Evolutionary conservation across 2,329 filamentous ascomycete genomes (phyloP).

Genomic region (Rutstroemia sp.): DNA sequence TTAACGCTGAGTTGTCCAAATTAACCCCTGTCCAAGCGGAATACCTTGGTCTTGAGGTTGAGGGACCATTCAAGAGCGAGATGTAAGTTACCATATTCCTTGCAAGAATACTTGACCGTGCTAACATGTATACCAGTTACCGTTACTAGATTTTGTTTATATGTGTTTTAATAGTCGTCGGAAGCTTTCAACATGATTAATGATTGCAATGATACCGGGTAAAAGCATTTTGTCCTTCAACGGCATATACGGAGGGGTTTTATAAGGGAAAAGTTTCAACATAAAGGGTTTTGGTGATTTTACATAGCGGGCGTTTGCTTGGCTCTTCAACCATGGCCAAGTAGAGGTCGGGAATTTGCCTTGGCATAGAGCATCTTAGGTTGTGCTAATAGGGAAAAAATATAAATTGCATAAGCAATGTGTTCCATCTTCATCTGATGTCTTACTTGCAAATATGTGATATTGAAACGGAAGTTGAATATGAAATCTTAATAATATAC

Average conservation of each 20-base stretch:
- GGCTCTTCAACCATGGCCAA: constrained; percentile 34
- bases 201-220: constrained; percentile 49
- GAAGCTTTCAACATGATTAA: constrained; percentile 37
- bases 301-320: constrained; percentile 32
- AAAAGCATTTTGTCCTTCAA: constrained; percentile 53
- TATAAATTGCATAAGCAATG: constrained; percentile 9
- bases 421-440: not conserved
- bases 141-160: constrained; percentile 28
- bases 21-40: constrained; percentile 84
- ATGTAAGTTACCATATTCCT: constrained; percentile 50
- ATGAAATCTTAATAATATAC: too few species aligned
- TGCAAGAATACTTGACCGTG: not conserved
- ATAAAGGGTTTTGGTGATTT: constrained; percentile 22
- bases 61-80: constrained; percentile 95
- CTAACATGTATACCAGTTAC: constrained; percentile 24
- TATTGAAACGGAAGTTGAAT: not conserved
- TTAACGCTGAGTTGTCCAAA: constrained; percentile 88
- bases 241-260: constrained; percentile 39
- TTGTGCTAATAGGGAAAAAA: constrained; percentile 15
- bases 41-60: constrained; percentile 78
- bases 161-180: constrained; percentile 14
- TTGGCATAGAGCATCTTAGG: constrained; percentile 21
- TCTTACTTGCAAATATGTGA: not conserved
- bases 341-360: constrained; percentile 26
- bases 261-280: constrained; percentile 31